phyloP scores from a whole-genome alignment of 768 basidiomycete genomes.

The Leucocoprinus leucothites region DNA sequence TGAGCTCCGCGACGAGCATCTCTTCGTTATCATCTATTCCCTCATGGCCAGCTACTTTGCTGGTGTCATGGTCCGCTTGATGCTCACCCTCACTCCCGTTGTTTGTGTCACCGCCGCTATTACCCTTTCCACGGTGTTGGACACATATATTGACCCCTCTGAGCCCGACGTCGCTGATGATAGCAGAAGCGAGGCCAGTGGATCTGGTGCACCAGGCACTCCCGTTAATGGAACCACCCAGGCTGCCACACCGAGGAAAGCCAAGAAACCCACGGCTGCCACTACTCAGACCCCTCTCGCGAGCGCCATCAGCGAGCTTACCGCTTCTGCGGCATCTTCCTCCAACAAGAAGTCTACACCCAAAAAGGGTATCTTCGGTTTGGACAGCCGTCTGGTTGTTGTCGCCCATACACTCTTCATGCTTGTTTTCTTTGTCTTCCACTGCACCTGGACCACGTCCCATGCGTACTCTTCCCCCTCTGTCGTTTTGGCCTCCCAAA shows the following conservation, averaged over 20 bases:
- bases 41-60: slow-evolving; percentile 97
- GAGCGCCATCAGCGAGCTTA: slow-evolving; percentile 36
- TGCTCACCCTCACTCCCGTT: slow-evolving; percentile 95
- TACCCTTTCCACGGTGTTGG: slow-evolving; percentile 82
- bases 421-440: slow-evolving; percentile 88
- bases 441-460: slow-evolving; percentile 96
- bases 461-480: slow-evolving; percentile 96
- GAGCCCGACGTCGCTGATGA: slow-evolving; percentile 51
- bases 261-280: slow-evolving; percentile 47
- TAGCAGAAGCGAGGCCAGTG: slow-evolving; percentile 22
- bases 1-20: slow-evolving; percentile 91
- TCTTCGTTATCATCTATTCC: slow-evolving; percentile 98
- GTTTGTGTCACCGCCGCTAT: slow-evolving; percentile 94
- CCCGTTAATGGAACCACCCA: slow-evolving; percentile 26
- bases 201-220: slow-evolving; percentile 22
- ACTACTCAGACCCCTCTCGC: slow-evolving; percentile 25
- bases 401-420: slow-evolving; percentile 72
- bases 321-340: slow-evolving; percentile 33
- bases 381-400: slow-evolving; percentile 79
- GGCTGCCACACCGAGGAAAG: slow-evolving; percentile 48
- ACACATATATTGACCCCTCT: slow-evolving; percentile 84
- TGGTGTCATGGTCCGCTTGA: slow-evolving; percentile 98
- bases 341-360: slow-evolving; percentile 30
- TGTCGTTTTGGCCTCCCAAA: slow-evolving; percentile 83
- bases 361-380: slow-evolving; percentile 72